phyloP scores from a whole-genome alignment of 371 early-diverging fungal genomes.

The Choanephora cucurbitarum region DNA sequence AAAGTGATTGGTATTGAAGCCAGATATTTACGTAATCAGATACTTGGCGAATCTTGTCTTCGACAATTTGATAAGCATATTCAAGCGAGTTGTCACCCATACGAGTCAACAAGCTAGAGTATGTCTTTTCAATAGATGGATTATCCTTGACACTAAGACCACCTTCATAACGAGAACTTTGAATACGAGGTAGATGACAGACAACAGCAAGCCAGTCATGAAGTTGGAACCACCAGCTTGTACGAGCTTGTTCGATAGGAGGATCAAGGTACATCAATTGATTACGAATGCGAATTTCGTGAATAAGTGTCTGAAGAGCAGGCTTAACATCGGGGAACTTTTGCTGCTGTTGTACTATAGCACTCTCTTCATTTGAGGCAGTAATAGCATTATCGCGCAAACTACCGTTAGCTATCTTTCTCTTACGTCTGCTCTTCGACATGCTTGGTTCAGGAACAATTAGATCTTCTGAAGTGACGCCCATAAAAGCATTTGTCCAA shows the following conservation, averaged over 20 bases:
- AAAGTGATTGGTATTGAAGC: conserved; percentile 97
- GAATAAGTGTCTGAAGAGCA: conserved; percentile 66
- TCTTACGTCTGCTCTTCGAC: conserved; percentile 55
- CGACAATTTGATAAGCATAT: conserved; percentile 84
- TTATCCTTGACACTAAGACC: conserved; percentile 65
- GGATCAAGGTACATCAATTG: conserved; percentile 96
- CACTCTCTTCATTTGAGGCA: conserved; percentile 34
- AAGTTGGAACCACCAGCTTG: conserved; percentile 86
- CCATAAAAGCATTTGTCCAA: conserved; percentile 75
- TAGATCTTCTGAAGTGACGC: conserved; percentile 53
- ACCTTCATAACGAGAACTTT: conserved; percentile 92
- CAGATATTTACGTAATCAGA: conserved; percentile 89
- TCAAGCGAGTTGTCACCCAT: conserved; percentile 70
- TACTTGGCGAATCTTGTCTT: conserved; percentile 78
- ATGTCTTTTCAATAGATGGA: conserved; percentile 60
- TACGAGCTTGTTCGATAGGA: conserved; percentile 92
- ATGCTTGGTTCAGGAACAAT: conserved; percentile 47
- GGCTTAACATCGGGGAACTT: conserved; percentile 63
- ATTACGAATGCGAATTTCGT: conserved; percentile 88
- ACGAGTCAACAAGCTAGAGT: conserved; percentile 73
- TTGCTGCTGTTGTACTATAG: conserved; percentile 35
- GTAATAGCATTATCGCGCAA: conserved; percentile 32
- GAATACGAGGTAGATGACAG: conserved; percentile 78
- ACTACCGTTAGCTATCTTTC: conserved; percentile 41
- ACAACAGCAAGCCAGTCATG: conserved; percentile 90